Evolutionary conservation across 163 green algal species (phyloP).

Genomic region (Picocystis sp.): DNA sequence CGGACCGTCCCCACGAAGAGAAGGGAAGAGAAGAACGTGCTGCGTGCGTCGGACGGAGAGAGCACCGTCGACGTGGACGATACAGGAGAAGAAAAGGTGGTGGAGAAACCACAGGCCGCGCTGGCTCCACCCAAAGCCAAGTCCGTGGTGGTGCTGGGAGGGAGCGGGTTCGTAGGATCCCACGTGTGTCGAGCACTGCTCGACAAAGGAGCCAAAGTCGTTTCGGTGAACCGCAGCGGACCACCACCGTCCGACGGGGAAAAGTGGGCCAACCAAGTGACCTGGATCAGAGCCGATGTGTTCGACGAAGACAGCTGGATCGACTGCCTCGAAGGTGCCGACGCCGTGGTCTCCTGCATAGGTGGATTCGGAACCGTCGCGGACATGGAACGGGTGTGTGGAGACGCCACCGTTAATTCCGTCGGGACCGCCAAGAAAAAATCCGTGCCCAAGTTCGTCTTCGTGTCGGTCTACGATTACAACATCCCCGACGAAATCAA

Average conservation of each 20-base stretch:
- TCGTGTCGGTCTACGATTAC: slow-evolving; percentile 27
- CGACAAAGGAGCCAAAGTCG: slow-evolving; percentile 14
- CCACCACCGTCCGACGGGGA: not conserved
- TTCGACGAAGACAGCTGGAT: slow-evolving; percentile 15
- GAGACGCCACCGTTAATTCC: slow-evolving; percentile 20
- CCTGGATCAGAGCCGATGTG: slow-evolving; percentile 12
- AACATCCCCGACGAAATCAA: slow-evolving; percentile 15
- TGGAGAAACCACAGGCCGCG: too few species aligned
- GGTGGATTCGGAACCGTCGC: slow-evolving; percentile 24
- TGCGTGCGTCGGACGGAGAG: too few species aligned
- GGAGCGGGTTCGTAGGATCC: slow-evolving; percentile 20
- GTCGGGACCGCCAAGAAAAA: slow-evolving; percentile 10
- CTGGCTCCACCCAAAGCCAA: too few species aligned
- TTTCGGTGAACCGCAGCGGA: slow-evolving; percentile 7
- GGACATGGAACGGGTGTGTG: slow-evolving; percentile 21
- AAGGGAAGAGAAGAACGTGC: too few species aligned
- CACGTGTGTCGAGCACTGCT: slow-evolving; percentile 13
- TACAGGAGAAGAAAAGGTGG: too few species aligned
- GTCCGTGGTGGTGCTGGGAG: slow-evolving; percentile 15
- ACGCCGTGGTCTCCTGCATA: slow-evolving; percentile 23
- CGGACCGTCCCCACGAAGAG: too few species aligned
- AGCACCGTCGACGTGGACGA: too few species aligned
- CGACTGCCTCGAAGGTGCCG: slow-evolving; percentile 8
- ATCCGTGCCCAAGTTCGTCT: slow-evolving; percentile 17
- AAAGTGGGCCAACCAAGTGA: too few species aligned